Evolutionary conservation across 805 yeast genomes (phyloP), one percentile per base, ranked within the genome.

Genomic region (Tetrapisispora nanseiensis): DNA sequence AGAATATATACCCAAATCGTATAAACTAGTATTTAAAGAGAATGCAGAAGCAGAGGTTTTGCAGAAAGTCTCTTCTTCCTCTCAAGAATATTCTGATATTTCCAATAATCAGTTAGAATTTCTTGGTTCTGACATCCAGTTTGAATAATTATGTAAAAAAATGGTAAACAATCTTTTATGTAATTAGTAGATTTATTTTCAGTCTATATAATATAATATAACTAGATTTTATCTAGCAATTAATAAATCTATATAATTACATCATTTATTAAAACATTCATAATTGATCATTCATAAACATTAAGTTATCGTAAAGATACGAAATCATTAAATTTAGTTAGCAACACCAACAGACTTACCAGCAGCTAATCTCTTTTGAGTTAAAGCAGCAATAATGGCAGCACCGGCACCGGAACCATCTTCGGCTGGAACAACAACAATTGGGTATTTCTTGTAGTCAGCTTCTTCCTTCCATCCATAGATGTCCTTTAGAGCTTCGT

Each of bases 391-490:
- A 67, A 92, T 90, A 56, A 90, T 76, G 40, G 97, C 98, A 43
- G 98, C 98, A 62, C 98, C 98, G 38, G 86, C 96, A 70, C 97
- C 97, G 30, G 92, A 82, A 56, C 98, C 98, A 69, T 92, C 98
- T 69, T 90, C 96, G 51, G 98, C 97, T 45, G 94, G 84, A 32
- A 82, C 85, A 52, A 89, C 78, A 50, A 73, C 67, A 58, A 92
- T 80, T 50, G 97, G 97, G 63, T 86, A 86, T 33, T 64, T 62
- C 37, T 66, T 56, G 38, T 35, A 35, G 41, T 66, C 62, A 39
- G 62, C 60, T 47, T 59, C 65, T 30, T 66, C 60, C 27, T 52
- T 49, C 96, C 96, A 90, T 51, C 71, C 90, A 59, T 86, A 85
- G 55, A 90, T 86, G 61, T 87, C 97, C 65, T 80, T 78, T 61